Conservation (phyloP, 1,284 basidiomycete genomes). For the Limonomyces culmigenus region DNA sequence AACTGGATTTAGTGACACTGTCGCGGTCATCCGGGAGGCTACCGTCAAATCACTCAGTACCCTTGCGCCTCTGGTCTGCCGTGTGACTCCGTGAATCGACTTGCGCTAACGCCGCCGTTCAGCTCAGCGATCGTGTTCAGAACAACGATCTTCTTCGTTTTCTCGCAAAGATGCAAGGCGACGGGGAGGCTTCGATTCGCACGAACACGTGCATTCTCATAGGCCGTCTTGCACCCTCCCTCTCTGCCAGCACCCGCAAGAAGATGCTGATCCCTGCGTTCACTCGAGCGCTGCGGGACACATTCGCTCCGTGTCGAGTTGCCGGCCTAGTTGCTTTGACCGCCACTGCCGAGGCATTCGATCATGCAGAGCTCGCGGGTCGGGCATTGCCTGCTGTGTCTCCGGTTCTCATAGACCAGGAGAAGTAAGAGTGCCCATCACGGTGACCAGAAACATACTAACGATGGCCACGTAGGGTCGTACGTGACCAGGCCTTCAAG, state of each 20-base stretch:
- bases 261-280: constrained; percentile 97
- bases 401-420: constrained; percentile 71
- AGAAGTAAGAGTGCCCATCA: constrained; percentile 50
- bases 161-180: constrained; percentile 86
- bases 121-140: constrained; percentile 83
- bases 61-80: constrained; percentile 64
- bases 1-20: constrained; percentile 91
- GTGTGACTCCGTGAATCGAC: background rate
- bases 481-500: constrained; percentile 90
- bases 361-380: constrained; percentile 72
- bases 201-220: constrained; percentile 97
- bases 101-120: background rate
- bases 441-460: background rate
- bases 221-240: constrained; percentile 73
- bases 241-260: constrained; percentile 79
- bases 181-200: constrained; percentile 86
- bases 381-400: constrained; percentile 81
- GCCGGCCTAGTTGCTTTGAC: constrained; percentile 94
- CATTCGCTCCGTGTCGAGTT: constrained; percentile 86
- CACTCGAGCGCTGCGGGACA: constrained; percentile 76
- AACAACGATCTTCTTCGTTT: constrained; percentile 94
- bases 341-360: constrained; percentile 87
- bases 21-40: constrained; percentile 86
- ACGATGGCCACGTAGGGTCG: constrained; percentile 41
- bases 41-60: constrained; percentile 82